phyloP scores from a whole-genome alignment of 2,329 filamentous ascomycete genomes.

The Truncatella angustata region DNA sequence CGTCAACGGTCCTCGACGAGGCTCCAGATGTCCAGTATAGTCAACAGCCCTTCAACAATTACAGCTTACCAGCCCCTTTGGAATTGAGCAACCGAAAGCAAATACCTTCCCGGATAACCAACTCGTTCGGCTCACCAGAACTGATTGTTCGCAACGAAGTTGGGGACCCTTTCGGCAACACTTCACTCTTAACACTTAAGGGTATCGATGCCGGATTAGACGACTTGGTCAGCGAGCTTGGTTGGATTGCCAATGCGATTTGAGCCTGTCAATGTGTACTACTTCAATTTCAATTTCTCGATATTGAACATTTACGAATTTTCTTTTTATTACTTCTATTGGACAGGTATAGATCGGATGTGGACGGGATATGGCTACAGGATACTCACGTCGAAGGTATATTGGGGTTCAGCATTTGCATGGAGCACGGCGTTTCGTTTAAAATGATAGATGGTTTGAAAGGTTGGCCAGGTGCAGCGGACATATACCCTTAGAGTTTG shows the following conservation, averaged over 20 bases:
- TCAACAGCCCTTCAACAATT: constrained; percentile 34
- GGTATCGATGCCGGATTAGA: constrained; percentile 32
- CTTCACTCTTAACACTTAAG: constrained; percentile 24
- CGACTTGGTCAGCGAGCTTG: constrained; percentile 42
- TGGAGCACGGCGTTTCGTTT: too few relatives aligned
- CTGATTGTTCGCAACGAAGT: constrained; percentile 26
- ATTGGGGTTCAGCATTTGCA: too few relatives aligned
- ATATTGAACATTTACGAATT: too few relatives aligned
- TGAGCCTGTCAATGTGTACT: constrained; percentile 26
- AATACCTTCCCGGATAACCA: constrained; percentile 15
- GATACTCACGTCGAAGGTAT: too few relatives aligned
- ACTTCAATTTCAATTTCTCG: too few relatives aligned
- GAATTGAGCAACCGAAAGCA: constrained; percentile 24
- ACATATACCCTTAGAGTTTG: too few relatives aligned
- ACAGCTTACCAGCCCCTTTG: constrained; percentile 43
- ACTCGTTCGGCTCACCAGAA: constrained; percentile 24
- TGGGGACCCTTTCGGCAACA: constrained; percentile 20
- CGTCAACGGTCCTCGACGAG: constrained; percentile 30
- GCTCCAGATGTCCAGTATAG: constrained; percentile 29
- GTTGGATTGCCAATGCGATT: constrained; percentile 52
- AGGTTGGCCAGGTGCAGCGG: too few relatives aligned
- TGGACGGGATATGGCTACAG: too few relatives aligned
- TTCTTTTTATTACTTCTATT: too few relatives aligned
- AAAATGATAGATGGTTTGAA: too few relatives aligned
- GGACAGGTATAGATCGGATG: too few relatives aligned